Percentiles rank a stretch among this genome's conserved stretches.
Evolutionary conservation across 169 alveolate species (phyloP).

Genomic region (Plasmodium ovale): DNA sequence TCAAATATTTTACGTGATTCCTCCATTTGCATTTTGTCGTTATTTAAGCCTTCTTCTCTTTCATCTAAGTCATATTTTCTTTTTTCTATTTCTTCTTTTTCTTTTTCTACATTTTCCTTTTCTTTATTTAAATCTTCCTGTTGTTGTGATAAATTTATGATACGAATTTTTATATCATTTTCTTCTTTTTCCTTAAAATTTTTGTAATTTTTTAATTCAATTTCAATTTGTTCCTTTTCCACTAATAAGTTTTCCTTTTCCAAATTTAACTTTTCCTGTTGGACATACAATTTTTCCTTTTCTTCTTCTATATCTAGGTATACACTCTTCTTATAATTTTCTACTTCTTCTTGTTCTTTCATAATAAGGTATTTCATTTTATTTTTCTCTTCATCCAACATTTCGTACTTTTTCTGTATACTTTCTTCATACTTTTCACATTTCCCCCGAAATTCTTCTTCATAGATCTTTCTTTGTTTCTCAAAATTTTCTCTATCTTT

Average conservation of each 20-base stretch:
- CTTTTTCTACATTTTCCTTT: slow-evolving; percentile 58
- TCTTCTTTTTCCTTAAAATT: slow-evolving; percentile 72
- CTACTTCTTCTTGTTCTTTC: slow-evolving; percentile 75
- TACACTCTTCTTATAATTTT: slow-evolving; percentile 41
- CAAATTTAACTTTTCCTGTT: slow-evolving; percentile 57
- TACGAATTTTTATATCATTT: slow-evolving; percentile 65
- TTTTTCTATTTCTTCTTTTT: slow-evolving; percentile 66
- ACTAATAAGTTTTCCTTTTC: slow-evolving; percentile 74
- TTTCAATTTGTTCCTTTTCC: slow-evolving; percentile 73
- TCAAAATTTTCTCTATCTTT: slow-evolving; percentile 69
- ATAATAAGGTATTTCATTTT: slow-evolving; percentile 63
- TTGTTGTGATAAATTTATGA: slow-evolving; percentile 71
- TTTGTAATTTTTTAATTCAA: slow-evolving; percentile 71
- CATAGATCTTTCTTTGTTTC: slow-evolving; percentile 62
- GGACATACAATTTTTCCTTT: slow-evolving; percentile 70
- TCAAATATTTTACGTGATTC: slow-evolving; percentile 73
- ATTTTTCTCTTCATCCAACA: slow-evolving; percentile 53
- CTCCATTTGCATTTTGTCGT: slow-evolving; percentile 64
- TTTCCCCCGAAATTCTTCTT: slow-evolving; percentile 62
- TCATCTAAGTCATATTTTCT: slow-evolving; percentile 53
- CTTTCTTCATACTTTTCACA: slow-evolving; percentile 70
- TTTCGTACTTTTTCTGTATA: slow-evolving; percentile 55
- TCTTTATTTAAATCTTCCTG: slow-evolving; percentile 72
- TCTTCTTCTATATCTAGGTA: slow-evolving; percentile 72
- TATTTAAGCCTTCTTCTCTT: slow-evolving; percentile 47